Conservation (phyloP, 306 rosid genomes). For the Lathyrus oleraceus region DNA sequence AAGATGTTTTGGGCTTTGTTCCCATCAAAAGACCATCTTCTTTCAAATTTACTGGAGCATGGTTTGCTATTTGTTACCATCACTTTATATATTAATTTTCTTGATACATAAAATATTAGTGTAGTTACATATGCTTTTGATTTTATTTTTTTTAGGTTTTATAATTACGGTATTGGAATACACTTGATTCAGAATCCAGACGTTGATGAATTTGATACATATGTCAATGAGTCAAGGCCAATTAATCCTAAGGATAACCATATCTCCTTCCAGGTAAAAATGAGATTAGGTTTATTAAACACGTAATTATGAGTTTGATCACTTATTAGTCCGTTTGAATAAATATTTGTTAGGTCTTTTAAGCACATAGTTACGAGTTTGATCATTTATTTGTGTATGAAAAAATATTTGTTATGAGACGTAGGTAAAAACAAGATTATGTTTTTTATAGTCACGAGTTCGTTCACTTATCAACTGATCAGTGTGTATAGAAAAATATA, state of each 20-base stretch:
- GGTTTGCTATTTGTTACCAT: slow-evolving; percentile 38
- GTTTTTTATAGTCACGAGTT: no score
- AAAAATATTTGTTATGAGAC: no score
- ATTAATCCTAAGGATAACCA: slow-evolving; percentile 84
- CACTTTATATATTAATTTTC: neutral
- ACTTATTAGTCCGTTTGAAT: no score
- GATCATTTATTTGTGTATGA: no score
- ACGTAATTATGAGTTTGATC: no score
- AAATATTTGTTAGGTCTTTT: no score
- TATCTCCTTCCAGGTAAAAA: slow-evolving; percentile 67
- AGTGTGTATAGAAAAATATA: no score
- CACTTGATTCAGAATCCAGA: slow-evolving; percentile 76
- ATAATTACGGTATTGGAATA: slow-evolving; percentile 79
- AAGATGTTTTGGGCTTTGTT: slow-evolving; percentile 72
- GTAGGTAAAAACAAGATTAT: no score
- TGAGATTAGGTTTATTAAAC: neutral
- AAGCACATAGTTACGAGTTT: no score
- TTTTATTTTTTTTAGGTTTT: slow-evolving; percentile 47
- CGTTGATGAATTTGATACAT: slow-evolving; percentile 48
- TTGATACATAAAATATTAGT: neutral
- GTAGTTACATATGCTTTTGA: neutral
- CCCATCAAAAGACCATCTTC: slow-evolving; percentile 84
- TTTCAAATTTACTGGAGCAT: slow-evolving; percentile 83
- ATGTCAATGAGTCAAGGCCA: slow-evolving; percentile 46
- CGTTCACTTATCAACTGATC: no score